These are phyloP conservation scores for Floccularia luteovirens DNA, from an alignment of 768 basidiomycete genomes.

Conservation along the genomic window DNA sequence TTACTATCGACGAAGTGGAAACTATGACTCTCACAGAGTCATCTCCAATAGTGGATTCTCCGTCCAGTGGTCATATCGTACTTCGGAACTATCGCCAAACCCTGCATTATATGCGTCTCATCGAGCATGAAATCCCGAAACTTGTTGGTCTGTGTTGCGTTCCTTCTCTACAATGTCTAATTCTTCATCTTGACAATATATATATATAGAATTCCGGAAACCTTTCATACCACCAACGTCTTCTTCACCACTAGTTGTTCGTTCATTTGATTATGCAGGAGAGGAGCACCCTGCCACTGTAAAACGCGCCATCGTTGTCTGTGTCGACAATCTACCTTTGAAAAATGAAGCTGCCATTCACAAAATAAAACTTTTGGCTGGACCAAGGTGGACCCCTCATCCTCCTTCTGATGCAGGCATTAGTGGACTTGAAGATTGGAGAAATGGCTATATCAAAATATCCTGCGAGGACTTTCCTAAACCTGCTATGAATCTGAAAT, in stretches of 20 bases:
- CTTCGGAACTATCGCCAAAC: constrained; percentile 68
- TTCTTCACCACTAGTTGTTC: constrained; percentile 55
- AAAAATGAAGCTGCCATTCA: constrained; percentile 57
- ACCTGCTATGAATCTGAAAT: constrained; percentile 86
- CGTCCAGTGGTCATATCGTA: constrained; percentile 63
- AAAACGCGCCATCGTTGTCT: constrained; percentile 69
- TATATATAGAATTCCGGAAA: constrained; percentile 64
- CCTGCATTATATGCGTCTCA: constrained; percentile 74
- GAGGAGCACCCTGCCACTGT: constrained; percentile 64
- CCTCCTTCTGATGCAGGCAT: constrained; percentile 68
- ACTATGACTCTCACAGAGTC: constrained; percentile 34
- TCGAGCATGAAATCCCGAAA: constrained; percentile 85
- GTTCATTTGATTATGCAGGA: constrained; percentile 70
- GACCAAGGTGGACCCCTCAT: constrained; percentile 75
- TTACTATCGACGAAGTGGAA: constrained; percentile 26
- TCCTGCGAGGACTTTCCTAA: constrained; percentile 82
- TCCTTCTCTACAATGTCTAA: neutral
- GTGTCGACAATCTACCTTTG: constrained; percentile 70
- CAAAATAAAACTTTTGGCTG: constrained; percentile 85
- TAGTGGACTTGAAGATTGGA: constrained; percentile 34
- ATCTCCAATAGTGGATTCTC: constrained; percentile 53
- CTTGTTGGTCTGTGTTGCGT: constrained; percentile 58
- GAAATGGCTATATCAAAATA: constrained; percentile 85
- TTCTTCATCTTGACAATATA: constrained; percentile 5
- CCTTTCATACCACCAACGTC: constrained; percentile 64